A percentile compares a stretch with the other conserved stretches of the same genome.
phyloP scores from a whole-genome alignment of 2,329 filamentous ascomycete genomes.

The Aureobasidium lini region DNA sequence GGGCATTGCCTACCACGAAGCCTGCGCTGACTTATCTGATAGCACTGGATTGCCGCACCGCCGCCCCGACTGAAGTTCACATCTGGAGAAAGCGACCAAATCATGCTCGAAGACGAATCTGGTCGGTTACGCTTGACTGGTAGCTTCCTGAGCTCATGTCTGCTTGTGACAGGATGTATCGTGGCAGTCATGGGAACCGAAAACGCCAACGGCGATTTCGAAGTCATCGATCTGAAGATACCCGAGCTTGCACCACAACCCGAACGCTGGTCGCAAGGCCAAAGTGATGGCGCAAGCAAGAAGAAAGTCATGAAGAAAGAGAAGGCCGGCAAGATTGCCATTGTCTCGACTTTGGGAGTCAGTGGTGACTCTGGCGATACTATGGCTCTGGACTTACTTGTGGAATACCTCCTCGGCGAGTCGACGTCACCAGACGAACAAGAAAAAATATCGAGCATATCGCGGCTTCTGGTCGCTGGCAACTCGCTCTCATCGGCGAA shows the following conservation, averaged over 20 bases:
- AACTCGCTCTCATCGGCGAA: slow-evolving; percentile 62
- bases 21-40: slow-evolving; percentile 13
- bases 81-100: slow-evolving; percentile 50
- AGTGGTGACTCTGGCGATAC: slow-evolving; percentile 68
- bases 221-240: slow-evolving; percentile 82
- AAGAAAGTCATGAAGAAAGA: slow-evolving; percentile 32
- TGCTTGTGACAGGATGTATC: slow-evolving; percentile 87
- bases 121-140: slow-evolving; percentile 78
- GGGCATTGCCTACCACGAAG: background rate
- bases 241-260: slow-evolving; percentile 80
- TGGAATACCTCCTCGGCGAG: slow-evolving; percentile 85
- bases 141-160: slow-evolving; percentile 54
- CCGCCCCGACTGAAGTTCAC: slow-evolving; percentile 70
- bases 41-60: slow-evolving; percentile 86
- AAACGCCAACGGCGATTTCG: slow-evolving; percentile 83
- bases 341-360: slow-evolving; percentile 83
- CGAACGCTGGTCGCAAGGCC: slow-evolving; percentile 65
- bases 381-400: slow-evolving; percentile 66
- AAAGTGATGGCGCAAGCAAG: slow-evolving; percentile 33
- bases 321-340: slow-evolving; percentile 64
- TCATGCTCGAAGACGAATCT: slow-evolving; percentile 93
- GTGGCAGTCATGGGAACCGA: slow-evolving; percentile 93
- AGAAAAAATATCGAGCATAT: slow-evolving; percentile 58
- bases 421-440: slow-evolving; percentile 56
- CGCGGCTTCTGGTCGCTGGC: slow-evolving; percentile 81